Evolutionary conservation across 1,284 basidiomycete genomes (phyloP).

Genomic region (Peniophora sp.): DNA sequence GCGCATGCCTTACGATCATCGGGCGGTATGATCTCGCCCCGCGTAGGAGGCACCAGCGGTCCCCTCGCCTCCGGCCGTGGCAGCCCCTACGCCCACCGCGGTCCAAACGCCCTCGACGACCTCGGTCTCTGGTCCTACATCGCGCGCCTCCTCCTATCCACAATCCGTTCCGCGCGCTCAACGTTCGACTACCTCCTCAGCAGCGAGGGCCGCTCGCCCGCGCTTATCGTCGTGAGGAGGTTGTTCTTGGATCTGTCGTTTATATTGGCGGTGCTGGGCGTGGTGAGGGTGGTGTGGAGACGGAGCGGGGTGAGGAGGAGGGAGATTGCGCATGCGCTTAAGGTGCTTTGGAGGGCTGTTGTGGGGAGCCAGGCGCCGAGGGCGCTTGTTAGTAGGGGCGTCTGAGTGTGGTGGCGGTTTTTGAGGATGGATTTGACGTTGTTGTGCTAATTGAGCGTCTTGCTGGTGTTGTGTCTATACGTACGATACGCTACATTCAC

Average conservation of each 20-base stretch:
- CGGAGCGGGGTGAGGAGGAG: conserved; percentile 57
- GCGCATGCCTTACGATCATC: conserved; percentile 9
- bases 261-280: conserved; percentile 46
- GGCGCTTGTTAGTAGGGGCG: conserved; percentile 42
- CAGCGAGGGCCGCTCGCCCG: conserved; percentile 52
- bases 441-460: too few species aligned
- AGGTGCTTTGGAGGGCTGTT: conserved; percentile 62
- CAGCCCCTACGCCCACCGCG: conserved; percentile 27
- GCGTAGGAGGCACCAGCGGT: conserved; percentile 19
- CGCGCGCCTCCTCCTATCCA: conserved; percentile 31
- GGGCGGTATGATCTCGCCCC: conserved; percentile 5
- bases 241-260: conserved; percentile 71
- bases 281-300: conserved; percentile 55
- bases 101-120: conserved; percentile 45
- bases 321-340: conserved; percentile 57
- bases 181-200: conserved; percentile 44
- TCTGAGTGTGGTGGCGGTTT: too few species aligned
- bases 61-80: conserved; percentile 23
- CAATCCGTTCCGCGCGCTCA: conserved; percentile 33
- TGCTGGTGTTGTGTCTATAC: too few species aligned
- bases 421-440: too few species aligned
- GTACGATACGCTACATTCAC: too few species aligned
- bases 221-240: conserved; percentile 56
- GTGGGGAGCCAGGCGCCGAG: conserved; percentile 45
- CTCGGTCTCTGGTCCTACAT: conserved; percentile 73